phyloP scores from a whole-genome alignment of 1,139 yeast species.

The Geotrichum restrictum region DNA sequence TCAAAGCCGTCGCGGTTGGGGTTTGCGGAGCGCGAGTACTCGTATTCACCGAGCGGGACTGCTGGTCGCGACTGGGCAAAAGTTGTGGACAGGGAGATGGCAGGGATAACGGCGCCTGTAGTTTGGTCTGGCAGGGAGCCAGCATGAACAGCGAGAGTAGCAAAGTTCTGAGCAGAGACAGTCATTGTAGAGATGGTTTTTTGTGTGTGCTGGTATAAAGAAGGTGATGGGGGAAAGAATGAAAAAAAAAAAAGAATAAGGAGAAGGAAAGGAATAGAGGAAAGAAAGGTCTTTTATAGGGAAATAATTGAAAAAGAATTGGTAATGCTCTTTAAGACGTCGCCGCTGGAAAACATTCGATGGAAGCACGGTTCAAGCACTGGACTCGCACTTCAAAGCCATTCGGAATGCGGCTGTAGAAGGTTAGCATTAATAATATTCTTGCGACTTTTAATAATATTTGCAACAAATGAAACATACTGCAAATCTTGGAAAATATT shows the following conservation, averaged over 20 bases:
- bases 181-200: constrained; percentile 12
- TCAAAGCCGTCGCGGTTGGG: constrained; percentile 87
- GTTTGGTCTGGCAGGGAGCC: constrained; percentile 70
- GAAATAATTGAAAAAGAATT: too few relatives aligned
- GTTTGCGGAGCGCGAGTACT: constrained; percentile 82
- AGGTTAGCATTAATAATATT: too few relatives aligned
- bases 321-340: too few relatives aligned
- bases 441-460: too few relatives aligned
- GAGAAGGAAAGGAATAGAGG: neutral
- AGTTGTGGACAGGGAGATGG: constrained; percentile 81
- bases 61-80: constrained; percentile 79
- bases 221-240: neutral
- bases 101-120: constrained; percentile 86
- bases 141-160: constrained; percentile 79
- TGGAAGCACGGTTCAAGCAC: too few relatives aligned
- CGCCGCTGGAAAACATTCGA: too few relatives aligned
- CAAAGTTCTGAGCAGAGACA: constrained; percentile 42
- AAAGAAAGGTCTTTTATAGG: neutral
- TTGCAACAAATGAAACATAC: too few relatives aligned
- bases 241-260: neutral
- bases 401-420: too few relatives aligned
- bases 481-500: too few relatives aligned
- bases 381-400: too few relatives aligned
- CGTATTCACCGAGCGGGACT: constrained; percentile 72
- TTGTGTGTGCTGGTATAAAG: too few relatives aligned